A percentile compares a stretch with the other conserved stretches of the same genome.
phyloP scores from a whole-genome alignment of 495 filamentous ascomycete species.

The Lophium mytilinum region DNA sequence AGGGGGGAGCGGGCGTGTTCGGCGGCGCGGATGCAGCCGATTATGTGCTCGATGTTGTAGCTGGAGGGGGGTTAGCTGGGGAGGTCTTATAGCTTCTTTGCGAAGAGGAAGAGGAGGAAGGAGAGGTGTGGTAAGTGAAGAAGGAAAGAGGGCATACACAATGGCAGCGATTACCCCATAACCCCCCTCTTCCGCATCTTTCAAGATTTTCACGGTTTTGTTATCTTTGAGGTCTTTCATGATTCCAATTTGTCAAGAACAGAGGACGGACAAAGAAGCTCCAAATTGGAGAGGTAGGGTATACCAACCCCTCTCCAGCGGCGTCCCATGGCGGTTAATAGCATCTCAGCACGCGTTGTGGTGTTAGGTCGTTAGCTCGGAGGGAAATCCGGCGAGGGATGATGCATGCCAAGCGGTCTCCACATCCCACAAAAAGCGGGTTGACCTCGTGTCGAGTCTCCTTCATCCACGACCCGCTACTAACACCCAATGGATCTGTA shows the following conservation, averaged over 20 bases:
- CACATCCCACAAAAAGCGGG: background rate
- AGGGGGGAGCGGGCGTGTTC: constrained; percentile 12
- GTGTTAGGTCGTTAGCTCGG: background rate
- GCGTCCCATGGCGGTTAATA: background rate
- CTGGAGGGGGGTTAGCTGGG: constrained; percentile 11
- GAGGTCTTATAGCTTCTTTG: background rate
- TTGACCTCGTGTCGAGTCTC: background rate
- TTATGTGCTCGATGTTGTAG: constrained; percentile 20
- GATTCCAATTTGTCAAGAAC: no score
- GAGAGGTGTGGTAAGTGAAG: background rate
- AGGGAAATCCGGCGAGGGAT: background rate
- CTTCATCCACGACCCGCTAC: background rate
- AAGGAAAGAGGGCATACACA: background rate
- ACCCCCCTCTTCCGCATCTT: constrained; percentile 9
- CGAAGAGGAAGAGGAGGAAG: background rate
- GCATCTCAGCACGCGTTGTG: background rate
- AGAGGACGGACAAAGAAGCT: no score
- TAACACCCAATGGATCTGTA: no score
- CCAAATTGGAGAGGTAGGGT: background rate
- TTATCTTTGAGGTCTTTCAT: constrained; percentile 3
- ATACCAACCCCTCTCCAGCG: background rate
- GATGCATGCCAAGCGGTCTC: background rate
- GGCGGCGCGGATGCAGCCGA: constrained; percentile 12
- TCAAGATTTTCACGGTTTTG: constrained; percentile 8
- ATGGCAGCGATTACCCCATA: constrained; percentile 12